Conservation (phyloP, 1,284 basidiomycete species). For the Irpex lacteus region DNA sequence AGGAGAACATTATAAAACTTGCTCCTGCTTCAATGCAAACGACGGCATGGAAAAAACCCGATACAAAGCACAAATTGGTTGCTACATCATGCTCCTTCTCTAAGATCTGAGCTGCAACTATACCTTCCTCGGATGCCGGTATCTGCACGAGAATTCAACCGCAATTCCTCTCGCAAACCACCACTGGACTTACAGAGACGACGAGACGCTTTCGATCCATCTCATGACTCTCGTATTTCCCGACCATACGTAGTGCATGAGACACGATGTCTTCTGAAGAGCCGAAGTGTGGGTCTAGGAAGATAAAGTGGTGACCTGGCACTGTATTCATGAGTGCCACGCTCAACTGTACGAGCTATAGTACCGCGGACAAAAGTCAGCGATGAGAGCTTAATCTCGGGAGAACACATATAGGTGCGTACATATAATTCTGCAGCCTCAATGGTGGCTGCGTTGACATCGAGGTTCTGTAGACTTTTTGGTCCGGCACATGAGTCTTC, state of each 20-base stretch:
- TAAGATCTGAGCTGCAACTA: slow-evolving; percentile 45
- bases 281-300: slow-evolving; percentile 45
- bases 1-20: slow-evolving; percentile 45
- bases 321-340: slow-evolving; percentile 38
- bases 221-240: slow-evolving; percentile 37
- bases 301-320: slow-evolving; percentile 47
- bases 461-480: background rate
- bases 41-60: slow-evolving; percentile 49
- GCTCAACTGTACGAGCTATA: slow-evolving; percentile 51
- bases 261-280: slow-evolving; percentile 37
- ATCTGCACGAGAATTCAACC: slow-evolving; percentile 36
- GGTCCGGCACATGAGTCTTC: background rate
- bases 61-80: slow-evolving; percentile 49
- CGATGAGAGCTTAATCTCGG: background rate
- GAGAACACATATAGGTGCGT: slow-evolving; percentile 8
- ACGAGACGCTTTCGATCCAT: slow-evolving; percentile 36
- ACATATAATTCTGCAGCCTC: slow-evolving; percentile 20
- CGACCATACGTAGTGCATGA: slow-evolving; percentile 38
- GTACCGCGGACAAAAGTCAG: slow-evolving; percentile 3
- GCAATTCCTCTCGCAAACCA: background rate
- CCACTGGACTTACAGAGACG: slow-evolving; percentile 44
- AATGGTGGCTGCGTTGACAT: background rate
- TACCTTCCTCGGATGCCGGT: slow-evolving; percentile 53
- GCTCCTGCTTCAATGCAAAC: slow-evolving; percentile 51
- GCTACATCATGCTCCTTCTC: slow-evolving; percentile 36